Evolutionary conservation across 140 eudicot genomes (phyloP).

Genomic region (Stevia rebaudiana): DNA sequence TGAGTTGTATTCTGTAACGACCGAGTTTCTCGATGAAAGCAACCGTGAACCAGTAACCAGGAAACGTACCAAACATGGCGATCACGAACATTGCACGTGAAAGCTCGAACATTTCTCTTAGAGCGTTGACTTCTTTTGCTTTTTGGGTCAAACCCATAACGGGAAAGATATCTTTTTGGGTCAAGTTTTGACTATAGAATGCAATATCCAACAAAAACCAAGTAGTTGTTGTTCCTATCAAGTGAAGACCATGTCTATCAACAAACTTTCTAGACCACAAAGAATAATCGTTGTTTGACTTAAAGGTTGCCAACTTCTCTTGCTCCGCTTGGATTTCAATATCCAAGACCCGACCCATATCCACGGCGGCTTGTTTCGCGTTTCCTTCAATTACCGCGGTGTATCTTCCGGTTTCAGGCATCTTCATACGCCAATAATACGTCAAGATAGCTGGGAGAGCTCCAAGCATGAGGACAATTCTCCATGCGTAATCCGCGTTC

Average conservation of each 20-base stretch:
- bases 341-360: slow-evolving; percentile 55
- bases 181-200: slow-evolving; percentile 52
- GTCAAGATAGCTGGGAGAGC: slow-evolving; percentile 50
- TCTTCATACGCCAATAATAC: slow-evolving; percentile 59
- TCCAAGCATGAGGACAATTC: slow-evolving; percentile 50
- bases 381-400: slow-evolving; percentile 49
- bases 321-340: slow-evolving; percentile 43
- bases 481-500: slow-evolving; percentile 49
- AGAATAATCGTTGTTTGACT: slow-evolving; percentile 36
- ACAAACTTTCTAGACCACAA: slow-evolving; percentile 34
- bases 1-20: slow-evolving; percentile 41
- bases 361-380: slow-evolving; percentile 51
- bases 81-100: slow-evolving; percentile 53
- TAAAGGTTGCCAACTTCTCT: slow-evolving; percentile 33
- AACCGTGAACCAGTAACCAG: slow-evolving; percentile 70
- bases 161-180: slow-evolving; percentile 59
- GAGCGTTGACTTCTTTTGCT: slow-evolving; percentile 32
- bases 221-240: slow-evolving; percentile 44
- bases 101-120: slow-evolving; percentile 42
- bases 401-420: slow-evolving; percentile 66
- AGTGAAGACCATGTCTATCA: slow-evolving; percentile 43
- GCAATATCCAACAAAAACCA: slow-evolving; percentile 62
- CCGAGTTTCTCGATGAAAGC: slow-evolving; percentile 51
- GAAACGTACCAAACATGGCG: slow-evolving; percentile 47
- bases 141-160: slow-evolving; percentile 40